Percentiles rank a stretch among this genome's conserved stretches.
These are phyloP conservation scores for Trametes sp. DNA, from an alignment of 1,284 basidiomycete genomes.

Conservation along the genomic window DNA sequence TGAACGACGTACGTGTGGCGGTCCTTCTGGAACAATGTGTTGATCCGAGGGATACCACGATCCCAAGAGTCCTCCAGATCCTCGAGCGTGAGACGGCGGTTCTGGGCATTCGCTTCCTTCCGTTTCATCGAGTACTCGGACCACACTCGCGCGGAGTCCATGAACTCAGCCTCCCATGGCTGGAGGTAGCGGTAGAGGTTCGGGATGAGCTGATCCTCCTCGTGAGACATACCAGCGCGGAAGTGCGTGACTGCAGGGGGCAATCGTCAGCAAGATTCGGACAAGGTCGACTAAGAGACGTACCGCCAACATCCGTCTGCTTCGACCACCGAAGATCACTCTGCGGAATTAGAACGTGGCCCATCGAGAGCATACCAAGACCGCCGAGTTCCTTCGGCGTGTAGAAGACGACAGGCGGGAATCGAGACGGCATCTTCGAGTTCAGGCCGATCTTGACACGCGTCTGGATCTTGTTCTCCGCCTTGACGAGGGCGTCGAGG, in stretches of 20 bases:
- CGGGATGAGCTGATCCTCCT: constrained; percentile 94
- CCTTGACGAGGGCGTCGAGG: constrained; percentile 93
- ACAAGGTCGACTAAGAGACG: constrained; percentile 33
- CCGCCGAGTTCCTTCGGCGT: constrained; percentile 97
- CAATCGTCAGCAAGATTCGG: constrained; percentile 20
- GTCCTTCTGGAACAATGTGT: constrained; percentile 98
- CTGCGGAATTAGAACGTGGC: constrained; percentile 97
- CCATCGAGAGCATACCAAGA: constrained; percentile 99
- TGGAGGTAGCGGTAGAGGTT: constrained; percentile 98
- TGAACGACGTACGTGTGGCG: constrained; percentile 75
- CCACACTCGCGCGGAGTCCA: constrained; percentile 99
- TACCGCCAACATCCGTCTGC: constrained; percentile 94
- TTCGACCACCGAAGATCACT: constrained; percentile 98
- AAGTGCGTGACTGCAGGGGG: constrained; percentile 82
- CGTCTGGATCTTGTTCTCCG: constrained; percentile 99
- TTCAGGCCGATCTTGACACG: constrained; percentile 99
- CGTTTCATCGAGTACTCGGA: constrained; percentile 99
- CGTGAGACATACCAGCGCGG: constrained; percentile 96
- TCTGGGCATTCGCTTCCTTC: constrained; percentile 98
- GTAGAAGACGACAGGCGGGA: constrained; percentile 97
- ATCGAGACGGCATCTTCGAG: constrained; percentile 99
- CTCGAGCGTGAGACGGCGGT: constrained; percentile 95
- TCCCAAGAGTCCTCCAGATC: constrained; percentile 98
- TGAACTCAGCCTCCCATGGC: constrained; percentile 99
- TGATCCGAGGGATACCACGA: constrained; percentile 97